Conservation (phyloP, 1,139 yeast species). For the Insectozyma bohioensis region DNA sequence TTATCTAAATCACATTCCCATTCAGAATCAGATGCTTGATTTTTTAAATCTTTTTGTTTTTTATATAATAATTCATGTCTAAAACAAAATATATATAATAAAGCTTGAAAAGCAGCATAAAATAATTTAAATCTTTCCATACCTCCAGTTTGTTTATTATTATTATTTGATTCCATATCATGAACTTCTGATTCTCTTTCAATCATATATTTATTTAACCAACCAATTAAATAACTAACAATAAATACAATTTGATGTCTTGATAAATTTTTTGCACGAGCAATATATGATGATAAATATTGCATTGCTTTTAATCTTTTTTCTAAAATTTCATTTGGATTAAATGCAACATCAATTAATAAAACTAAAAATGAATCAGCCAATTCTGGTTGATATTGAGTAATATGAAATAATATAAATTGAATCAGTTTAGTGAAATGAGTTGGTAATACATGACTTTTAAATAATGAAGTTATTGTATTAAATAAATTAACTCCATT, state of each 20-base stretch:
- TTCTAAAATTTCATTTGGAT: slow-evolving; percentile 64
- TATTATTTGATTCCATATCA: slow-evolving; percentile 32
- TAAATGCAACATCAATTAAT: slow-evolving; percentile 79
- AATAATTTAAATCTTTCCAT: slow-evolving; percentile 83
- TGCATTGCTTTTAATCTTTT: slow-evolving; percentile 87
- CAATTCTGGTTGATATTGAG: slow-evolving; percentile 80
- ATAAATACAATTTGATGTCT: slow-evolving; percentile 76
- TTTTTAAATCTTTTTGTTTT: slow-evolving; percentile 10
- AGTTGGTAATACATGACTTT: slow-evolving; percentile 82
- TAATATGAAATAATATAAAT: slow-evolving; percentile 74
- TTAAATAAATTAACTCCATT: slow-evolving; percentile 74
- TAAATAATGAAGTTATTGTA: slow-evolving; percentile 73
- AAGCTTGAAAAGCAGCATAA: slow-evolving; percentile 91
- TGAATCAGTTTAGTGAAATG: slow-evolving; percentile 91
- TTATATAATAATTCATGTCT: slow-evolving; percentile 63
- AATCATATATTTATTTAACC: slow-evolving; percentile 77
- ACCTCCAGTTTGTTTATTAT: slow-evolving; percentile 42
- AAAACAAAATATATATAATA: slow-evolving; percentile 89
- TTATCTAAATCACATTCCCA: slow-evolving; percentile 89
- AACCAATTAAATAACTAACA: slow-evolving; percentile 72
- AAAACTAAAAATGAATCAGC: slow-evolving; percentile 84
- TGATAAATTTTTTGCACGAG: slow-evolving; percentile 77
- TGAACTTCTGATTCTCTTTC: slow-evolving; percentile 83
- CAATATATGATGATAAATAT: slow-evolving; percentile 86
- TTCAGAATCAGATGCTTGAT: slow-evolving; percentile 26